phyloP scores from a whole-genome alignment of 768 basidiomycete species.

The Rhodotorula babjevae region DNA sequence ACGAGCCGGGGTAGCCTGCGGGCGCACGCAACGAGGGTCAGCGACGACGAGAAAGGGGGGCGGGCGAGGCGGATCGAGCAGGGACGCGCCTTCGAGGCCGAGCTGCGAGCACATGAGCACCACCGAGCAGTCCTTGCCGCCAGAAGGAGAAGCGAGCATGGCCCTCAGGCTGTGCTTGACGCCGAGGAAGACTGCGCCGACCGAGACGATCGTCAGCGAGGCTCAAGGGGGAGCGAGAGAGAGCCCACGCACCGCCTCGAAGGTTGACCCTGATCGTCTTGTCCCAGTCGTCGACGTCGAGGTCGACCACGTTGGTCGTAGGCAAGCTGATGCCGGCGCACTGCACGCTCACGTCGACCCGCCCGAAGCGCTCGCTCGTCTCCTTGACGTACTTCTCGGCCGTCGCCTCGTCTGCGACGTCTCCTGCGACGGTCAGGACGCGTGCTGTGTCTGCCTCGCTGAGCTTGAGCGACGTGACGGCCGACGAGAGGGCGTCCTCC shows the following conservation, averaged over 20 bases:
- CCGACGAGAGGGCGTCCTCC: not conserved
- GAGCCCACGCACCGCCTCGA: not conserved
- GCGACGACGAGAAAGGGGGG: not conserved
- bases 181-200: not conserved
- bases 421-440: not conserved
- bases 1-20: slow-evolving; percentile 3
- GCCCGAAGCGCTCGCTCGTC: not conserved
- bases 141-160: not conserved
- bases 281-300: not conserved
- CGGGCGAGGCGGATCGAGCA: not conserved
- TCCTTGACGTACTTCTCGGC: not conserved
- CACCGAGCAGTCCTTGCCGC: not conserved
- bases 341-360: slow-evolving; percentile 14
- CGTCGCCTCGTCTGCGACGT: not conserved
- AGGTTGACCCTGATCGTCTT: slow-evolving; percentile 3
- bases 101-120: slow-evolving; percentile 10
- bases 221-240: not conserved
- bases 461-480: not conserved
- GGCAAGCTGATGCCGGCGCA: slow-evolving; percentile 9
- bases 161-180: not conserved
- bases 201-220: not conserved
- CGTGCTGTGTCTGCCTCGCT: not conserved
- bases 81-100: slow-evolving; percentile 13
- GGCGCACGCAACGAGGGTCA: rapidly evolving
- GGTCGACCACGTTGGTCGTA: not conserved